These are phyloP conservation scores for Trichoderma orchidacearum DNA, from an alignment of 495 filamentous ascomycete species.

Conservation along the genomic window DNA sequence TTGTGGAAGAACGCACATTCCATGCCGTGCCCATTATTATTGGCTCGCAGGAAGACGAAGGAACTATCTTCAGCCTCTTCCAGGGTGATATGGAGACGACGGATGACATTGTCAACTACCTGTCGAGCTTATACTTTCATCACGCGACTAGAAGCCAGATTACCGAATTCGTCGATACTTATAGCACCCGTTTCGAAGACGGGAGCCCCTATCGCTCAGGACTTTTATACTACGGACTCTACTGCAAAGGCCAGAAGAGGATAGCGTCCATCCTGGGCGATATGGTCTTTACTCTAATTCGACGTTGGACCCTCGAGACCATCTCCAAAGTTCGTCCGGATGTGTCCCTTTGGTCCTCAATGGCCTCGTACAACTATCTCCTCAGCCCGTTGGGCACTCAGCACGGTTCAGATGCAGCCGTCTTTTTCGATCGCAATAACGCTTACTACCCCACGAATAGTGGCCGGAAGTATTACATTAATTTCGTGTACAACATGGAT, in stretches of 20 bases:
- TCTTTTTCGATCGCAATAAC: conserved; percentile 31
- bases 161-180: conserved; percentile 26
- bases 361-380: conserved; percentile 39
- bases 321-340: conserved; percentile 14
- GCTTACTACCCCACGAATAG: conserved; percentile 25
- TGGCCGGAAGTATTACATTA: conserved; percentile 36
- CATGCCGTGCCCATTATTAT: conserved; percentile 18
- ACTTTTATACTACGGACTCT: conserved; percentile 27
- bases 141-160: conserved; percentile 15
- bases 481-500: conserved; percentile 37
- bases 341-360: conserved; percentile 41
- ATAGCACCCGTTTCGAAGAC: conserved; percentile 21
- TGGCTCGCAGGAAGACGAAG: conserved; percentile 25
- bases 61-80: conserved; percentile 30
- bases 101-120: conserved; percentile 29
- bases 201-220: conserved; percentile 41
- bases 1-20: conserved; percentile 22
- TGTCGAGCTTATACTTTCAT: conserved; percentile 27
- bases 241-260: conserved; percentile 48
- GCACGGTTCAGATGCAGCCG: conserved; percentile 39
- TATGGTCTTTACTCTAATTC: conserved; percentile 34
- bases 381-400: conserved; percentile 32
- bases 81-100: conserved; percentile 37
- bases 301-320: conserved; percentile 28
- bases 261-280: conserved; percentile 46